These are phyloP conservation scores for Bromus sterilis DNA, from an alignment of 176 grass and related monocot species.

Conservation along the genomic window DNA sequence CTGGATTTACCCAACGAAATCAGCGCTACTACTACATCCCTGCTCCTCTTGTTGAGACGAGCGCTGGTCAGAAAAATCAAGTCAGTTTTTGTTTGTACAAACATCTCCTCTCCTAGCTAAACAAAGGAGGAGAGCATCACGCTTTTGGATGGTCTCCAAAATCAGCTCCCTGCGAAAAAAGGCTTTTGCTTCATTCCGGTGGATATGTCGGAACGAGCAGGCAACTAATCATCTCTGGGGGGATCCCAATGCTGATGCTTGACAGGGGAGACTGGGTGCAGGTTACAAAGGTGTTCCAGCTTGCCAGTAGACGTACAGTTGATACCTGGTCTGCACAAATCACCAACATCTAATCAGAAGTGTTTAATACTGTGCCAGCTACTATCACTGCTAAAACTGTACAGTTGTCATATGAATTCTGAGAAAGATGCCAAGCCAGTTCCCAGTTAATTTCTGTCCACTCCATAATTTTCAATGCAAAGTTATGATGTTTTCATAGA, in stretches of 20 bases:
- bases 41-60: background rate
- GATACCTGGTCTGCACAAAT: conserved; percentile 25
- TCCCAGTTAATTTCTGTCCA: background rate
- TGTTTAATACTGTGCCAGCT: background rate
- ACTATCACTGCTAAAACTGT: background rate
- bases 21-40: background rate
- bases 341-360: background rate
- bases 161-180: conserved; percentile 25
- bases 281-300: background rate
- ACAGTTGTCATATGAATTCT: background rate
- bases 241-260: background rate
- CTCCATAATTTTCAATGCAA: background rate
- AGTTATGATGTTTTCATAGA: background rate
- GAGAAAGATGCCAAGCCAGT: background rate
- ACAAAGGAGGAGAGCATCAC: conserved; percentile 36
- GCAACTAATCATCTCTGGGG: background rate
- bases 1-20: background rate
- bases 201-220: background rate
- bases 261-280: background rate
- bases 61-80: conserved; percentile 17
- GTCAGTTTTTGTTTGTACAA: conserved; percentile 40
- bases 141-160: conserved; percentile 22
- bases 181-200: background rate
- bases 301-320: background rate
- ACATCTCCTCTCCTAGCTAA: conserved; percentile 2